Percentiles rank a stretch among this genome's conserved stretches.
Conservation (phyloP, 1,284 basidiomycete species). For the Athelia sp. region DNA sequence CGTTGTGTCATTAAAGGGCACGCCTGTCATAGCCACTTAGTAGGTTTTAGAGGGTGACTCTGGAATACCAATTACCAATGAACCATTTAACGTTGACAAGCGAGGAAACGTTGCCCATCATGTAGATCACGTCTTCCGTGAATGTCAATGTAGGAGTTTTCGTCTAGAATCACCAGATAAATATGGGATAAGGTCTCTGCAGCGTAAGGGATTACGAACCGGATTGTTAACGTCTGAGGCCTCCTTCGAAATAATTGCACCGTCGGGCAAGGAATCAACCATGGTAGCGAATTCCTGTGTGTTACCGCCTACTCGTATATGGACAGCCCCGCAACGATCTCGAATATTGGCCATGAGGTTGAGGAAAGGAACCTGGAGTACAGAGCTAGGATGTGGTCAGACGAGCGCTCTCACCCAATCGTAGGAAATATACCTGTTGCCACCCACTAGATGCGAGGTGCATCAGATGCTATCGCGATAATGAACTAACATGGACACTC, state of each 20-base stretch:
- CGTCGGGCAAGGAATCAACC: constrained; percentile 15
- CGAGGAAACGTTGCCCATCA: constrained; percentile 34
- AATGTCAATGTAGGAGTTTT: constrained; percentile 38
- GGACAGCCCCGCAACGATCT: constrained; percentile 37
- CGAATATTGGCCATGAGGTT: constrained; percentile 51
- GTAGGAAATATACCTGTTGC: constrained; percentile 14
- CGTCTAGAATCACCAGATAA: constrained; percentile 8
- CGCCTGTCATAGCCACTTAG: constrained; percentile 15
- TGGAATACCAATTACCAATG: constrained; percentile 24
- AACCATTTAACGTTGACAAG: constrained; percentile 38
- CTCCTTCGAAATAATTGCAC: not conserved
- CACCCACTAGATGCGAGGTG: constrained; percentile 23
- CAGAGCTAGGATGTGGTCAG: not conserved
- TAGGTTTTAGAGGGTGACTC: not conserved
- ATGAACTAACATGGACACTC: constrained; percentile 18
- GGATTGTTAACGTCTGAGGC: not conserved
- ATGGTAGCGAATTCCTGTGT: constrained; percentile 45
- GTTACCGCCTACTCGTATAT: constrained; percentile 55
- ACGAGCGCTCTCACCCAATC: not conserved
- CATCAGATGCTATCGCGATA: not conserved
- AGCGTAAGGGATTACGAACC: not conserved
- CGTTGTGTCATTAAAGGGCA: constrained; percentile 47
- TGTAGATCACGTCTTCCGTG: constrained; percentile 35
- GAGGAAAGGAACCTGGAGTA: constrained; percentile 40
- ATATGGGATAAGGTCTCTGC: not conserved